Evolutionary conservation across 352 stramenopile species (phyloP).

Genomic region (Globisporangium nodosum): DNA sequence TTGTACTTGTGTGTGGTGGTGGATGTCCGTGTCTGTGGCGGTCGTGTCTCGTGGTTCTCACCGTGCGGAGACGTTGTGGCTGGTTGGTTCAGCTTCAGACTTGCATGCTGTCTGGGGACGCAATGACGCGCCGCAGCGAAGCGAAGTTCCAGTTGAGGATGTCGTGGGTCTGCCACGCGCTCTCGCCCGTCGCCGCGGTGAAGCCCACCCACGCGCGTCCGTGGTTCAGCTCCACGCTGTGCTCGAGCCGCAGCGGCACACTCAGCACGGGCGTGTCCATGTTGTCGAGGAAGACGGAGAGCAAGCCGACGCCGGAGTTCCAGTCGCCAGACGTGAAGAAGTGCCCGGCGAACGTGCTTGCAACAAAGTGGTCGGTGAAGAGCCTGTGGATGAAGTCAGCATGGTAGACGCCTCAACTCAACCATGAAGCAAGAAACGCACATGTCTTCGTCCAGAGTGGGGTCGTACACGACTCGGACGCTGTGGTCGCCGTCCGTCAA

Average conservation of each 20-base stretch:
- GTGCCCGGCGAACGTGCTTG: slow-evolving; percentile 44
- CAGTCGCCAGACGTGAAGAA: slow-evolving; percentile 69
- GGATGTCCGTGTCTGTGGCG: too few species aligned
- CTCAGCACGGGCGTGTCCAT: slow-evolving; percentile 70
- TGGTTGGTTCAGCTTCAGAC: neutral
- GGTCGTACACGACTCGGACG: slow-evolving; percentile 73
- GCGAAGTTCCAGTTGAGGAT: slow-evolving; percentile 82
- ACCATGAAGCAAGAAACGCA: slow-evolving; percentile 15
- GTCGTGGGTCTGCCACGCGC: slow-evolving; percentile 87
- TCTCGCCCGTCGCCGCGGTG: slow-evolving; percentile 79
- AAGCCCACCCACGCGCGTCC: slow-evolving; percentile 90
- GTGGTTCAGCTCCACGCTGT: slow-evolving; percentile 74
- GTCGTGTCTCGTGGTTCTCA: too few species aligned
- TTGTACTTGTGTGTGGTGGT: neutral
- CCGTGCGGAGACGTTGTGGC: too few species aligned
- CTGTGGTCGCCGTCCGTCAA: slow-evolving; percentile 66
- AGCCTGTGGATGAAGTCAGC: slow-evolving; percentile 19
- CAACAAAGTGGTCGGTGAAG: slow-evolving; percentile 53
- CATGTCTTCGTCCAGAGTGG: slow-evolving; percentile 58
- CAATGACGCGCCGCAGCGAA: slow-evolving; percentile 35
- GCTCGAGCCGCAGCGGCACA: slow-evolving; percentile 84
- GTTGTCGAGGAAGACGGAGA: slow-evolving; percentile 88
- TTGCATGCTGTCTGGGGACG: slow-evolving; percentile 8
- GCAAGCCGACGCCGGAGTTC: slow-evolving; percentile 55
- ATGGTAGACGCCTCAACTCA: neutral